These are phyloP conservation scores for Stemphylium lycopersici DNA, from an alignment of 2,329 filamentous ascomycete genomes.

Conservation along the genomic window DNA sequence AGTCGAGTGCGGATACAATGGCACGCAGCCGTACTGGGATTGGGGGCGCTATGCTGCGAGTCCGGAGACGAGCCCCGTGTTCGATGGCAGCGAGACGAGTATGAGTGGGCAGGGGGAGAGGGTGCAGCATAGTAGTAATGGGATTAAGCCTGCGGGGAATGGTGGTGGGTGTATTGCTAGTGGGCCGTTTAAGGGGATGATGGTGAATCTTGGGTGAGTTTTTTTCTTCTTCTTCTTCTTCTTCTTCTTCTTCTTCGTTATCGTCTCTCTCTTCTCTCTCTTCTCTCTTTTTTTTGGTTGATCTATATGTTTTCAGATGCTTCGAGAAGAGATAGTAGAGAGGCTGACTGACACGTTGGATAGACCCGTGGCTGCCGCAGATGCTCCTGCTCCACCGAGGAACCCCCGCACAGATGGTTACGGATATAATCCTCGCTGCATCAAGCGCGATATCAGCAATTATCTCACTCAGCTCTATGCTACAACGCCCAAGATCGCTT, in stretches of 20 bases:
- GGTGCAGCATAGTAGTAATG: slow-evolving; percentile 34
- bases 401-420: slow-evolving; percentile 43
- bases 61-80: slow-evolving; percentile 58
- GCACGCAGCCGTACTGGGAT: slow-evolving; percentile 59
- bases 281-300: too few species aligned
- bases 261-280: not conserved
- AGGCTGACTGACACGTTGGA: not conserved
- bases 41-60: slow-evolving; percentile 57
- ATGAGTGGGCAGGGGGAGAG: slow-evolving; percentile 56
- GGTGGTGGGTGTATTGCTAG: slow-evolving; percentile 62
- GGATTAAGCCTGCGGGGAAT: slow-evolving; percentile 52
- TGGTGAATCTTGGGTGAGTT: slow-evolving; percentile 39
- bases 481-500: slow-evolving; percentile 38
- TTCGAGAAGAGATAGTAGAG: slow-evolving; percentile 3
- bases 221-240: not conserved
- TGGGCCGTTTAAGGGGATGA: slow-evolving; percentile 57
- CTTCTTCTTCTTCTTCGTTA: not conserved
- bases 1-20: slow-evolving; percentile 53
- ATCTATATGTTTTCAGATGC: not conserved
- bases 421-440: slow-evolving; percentile 49
- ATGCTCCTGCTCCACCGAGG: slow-evolving; percentile 44
- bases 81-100: slow-evolving; percentile 61
- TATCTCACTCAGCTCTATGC: slow-evolving; percentile 36
- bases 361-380: slow-evolving; percentile 33
- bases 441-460: slow-evolving; percentile 48